These are phyloP conservation scores for Colletotrichum sp. DNA, from an alignment of 2,329 filamentous ascomycete genomes.

Conservation along the genomic window DNA sequence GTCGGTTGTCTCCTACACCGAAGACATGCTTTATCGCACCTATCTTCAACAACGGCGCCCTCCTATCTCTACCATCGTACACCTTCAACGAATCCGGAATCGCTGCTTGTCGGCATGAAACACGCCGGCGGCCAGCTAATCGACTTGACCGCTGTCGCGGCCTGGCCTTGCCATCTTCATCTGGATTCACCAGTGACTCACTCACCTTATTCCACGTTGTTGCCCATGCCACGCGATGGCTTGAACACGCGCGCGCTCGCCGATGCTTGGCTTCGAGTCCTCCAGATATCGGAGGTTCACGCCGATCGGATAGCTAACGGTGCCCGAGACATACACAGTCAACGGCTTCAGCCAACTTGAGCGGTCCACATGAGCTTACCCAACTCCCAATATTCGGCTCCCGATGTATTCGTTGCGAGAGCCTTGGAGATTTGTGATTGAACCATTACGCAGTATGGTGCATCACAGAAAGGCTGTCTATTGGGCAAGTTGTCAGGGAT, in stretches of 20 bases:
- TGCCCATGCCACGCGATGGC: background rate
- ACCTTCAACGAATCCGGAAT: background rate
- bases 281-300: background rate
- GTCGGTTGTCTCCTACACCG: background rate
- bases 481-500: background rate
- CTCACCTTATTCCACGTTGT: background rate
- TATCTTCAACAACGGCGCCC: background rate
- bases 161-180: background rate
- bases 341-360: background rate
- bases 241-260: background rate
- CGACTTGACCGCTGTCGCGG: background rate
- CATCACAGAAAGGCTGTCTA: background rate
- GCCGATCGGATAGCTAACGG: background rate
- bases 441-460: background rate
- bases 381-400: background rate
- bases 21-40: background rate
- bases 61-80: background rate
- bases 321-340: background rate
- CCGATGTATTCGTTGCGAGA: accelerated
- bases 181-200: background rate
- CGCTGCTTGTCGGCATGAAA: background rate
- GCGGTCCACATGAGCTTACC: background rate
- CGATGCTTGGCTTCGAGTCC: background rate
- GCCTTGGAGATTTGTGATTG: background rate
- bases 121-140: background rate